Evolutionary conservation across 352 stramenopile genomes (phyloP).

Genomic region (Phytophthora macrochlamydospora): DNA sequence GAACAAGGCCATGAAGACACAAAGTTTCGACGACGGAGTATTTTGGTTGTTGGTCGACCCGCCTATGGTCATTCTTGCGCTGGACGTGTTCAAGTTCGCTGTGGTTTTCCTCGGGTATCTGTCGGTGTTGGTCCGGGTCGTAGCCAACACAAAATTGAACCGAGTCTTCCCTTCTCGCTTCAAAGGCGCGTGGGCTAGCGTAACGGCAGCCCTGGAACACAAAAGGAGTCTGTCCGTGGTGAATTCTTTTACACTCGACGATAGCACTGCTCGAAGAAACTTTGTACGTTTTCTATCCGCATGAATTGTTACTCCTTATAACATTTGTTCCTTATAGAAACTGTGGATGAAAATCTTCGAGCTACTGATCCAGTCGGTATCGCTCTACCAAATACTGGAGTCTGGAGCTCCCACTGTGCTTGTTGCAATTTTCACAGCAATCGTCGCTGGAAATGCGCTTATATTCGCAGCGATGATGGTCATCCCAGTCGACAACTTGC

Average conservation of each 20-base stretch:
- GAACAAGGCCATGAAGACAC: constrained; percentile 15
- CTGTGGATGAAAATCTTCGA: neutral
- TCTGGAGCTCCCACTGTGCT: neutral
- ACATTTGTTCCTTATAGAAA: neutral
- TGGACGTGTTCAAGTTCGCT: neutral
- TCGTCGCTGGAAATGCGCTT: neutral
- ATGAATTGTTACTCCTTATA: neutral
- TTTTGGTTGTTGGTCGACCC: constrained; percentile 18
- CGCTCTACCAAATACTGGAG: neutral
- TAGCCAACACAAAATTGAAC: too few species aligned
- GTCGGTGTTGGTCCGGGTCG: neutral
- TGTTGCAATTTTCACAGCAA: neutral
- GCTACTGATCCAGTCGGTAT: neutral
- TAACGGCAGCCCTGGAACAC: too few species aligned
- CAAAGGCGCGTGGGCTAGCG: too few species aligned
- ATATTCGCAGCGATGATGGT: neutral
- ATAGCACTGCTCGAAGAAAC: neutral
- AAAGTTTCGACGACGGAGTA: constrained; percentile 11
- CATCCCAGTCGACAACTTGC: neutral
- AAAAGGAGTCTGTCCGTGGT: too few species aligned
- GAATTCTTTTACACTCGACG: neutral
- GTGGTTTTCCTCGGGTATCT: constrained; percentile 1
- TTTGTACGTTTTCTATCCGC: neutral
- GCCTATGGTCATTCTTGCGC: neutral
- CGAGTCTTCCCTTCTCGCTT: too few species aligned